These are phyloP conservation scores for Amborella trichopoda DNA, from an alignment of 164 flowering plant genomes.

Conservation along the genomic window DNA sequence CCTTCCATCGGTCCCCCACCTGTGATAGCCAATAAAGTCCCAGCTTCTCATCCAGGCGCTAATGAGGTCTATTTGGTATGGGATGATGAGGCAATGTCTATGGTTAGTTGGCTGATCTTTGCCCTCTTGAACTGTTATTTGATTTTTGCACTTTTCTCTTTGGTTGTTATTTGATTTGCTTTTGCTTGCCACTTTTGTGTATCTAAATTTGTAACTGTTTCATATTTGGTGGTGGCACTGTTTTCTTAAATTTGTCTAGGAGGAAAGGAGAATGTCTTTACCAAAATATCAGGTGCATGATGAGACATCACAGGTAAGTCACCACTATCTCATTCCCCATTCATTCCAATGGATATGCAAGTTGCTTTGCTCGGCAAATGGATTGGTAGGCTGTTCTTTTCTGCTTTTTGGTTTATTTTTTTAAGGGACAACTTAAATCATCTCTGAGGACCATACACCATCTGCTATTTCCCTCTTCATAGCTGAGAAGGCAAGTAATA, in stretches of 20 bases:
- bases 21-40: constrained; percentile 83
- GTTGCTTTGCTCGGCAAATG: constrained; percentile 28
- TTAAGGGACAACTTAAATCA: no score
- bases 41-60: constrained; percentile 45
- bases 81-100: constrained; percentile 99
- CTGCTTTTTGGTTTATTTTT: constrained; percentile 3
- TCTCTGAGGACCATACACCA: no score
- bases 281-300: constrained; percentile 99
- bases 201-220: no score
- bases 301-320: constrained; percentile 99
- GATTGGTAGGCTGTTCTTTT: constrained; percentile 34
- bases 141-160: no score
- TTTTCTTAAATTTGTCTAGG: constrained; percentile 30
- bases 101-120: constrained; percentile 41
- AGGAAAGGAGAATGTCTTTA: constrained; percentile 94
- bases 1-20: constrained; percentile 97
- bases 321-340: constrained; percentile 21
- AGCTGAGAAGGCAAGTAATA: no score
- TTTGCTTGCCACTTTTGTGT: constrained; percentile 2
- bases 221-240: no score
- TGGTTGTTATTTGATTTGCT: not conserved
- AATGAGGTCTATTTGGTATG: constrained; percentile 95
- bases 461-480: no score
- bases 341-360: constrained; percentile 20
- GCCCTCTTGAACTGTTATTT: not conserved